These are phyloP conservation scores for Coffea eugenioides DNA, from an alignment of 257 asterid species.

Conservation along the genomic window DNA sequence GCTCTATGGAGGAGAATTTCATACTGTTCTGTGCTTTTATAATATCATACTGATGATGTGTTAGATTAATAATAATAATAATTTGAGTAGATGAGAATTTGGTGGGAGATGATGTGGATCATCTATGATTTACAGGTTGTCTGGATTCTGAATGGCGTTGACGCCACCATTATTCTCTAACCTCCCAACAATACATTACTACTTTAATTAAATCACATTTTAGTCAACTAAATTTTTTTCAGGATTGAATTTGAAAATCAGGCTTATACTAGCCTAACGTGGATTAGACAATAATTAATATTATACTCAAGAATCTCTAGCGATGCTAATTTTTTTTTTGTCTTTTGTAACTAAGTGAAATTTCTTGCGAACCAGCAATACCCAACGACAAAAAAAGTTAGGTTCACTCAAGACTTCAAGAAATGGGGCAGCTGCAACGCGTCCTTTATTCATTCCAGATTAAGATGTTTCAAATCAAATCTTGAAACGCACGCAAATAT, in stretches of 20 bases:
- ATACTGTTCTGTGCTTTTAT: too few species aligned
- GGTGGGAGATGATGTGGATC: background rate
- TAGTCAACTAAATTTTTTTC: background rate
- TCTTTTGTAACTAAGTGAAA: too few species aligned
- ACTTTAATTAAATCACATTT: background rate
- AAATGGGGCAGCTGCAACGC: background rate
- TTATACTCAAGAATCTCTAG: too few species aligned
- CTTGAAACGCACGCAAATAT: background rate
- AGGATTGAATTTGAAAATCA: background rate
- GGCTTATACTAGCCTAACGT: too few species aligned
- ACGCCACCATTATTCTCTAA: background rate
- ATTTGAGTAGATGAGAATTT: background rate
- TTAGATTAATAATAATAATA: background rate
- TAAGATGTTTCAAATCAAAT: background rate
- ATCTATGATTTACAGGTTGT: background rate
- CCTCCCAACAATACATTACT: background rate
- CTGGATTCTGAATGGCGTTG: slow-evolving; percentile 1
- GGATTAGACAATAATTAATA: too few species aligned
- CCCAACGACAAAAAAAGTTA: background rate
- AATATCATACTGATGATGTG: background rate
- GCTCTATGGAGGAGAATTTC: background rate
- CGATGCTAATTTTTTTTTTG: too few species aligned
- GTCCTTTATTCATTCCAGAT: background rate
- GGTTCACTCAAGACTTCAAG: background rate
- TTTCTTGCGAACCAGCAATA: too few species aligned